These are phyloP conservation scores for Dactylonectria macrodidyma DNA, from an alignment of 2,329 filamentous ascomycete genomes.

Conservation along the genomic window DNA sequence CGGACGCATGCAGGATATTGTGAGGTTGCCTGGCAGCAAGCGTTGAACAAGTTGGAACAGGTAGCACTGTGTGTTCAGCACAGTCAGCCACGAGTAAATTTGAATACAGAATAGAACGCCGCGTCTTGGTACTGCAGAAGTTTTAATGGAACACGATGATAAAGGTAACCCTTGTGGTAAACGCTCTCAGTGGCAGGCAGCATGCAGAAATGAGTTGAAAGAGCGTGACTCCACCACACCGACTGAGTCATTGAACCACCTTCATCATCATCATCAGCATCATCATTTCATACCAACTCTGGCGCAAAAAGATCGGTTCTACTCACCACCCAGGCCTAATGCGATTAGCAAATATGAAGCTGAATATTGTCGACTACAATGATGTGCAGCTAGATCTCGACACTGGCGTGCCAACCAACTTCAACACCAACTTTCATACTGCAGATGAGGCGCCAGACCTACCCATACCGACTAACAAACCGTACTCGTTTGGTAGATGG, in stretches of 20 bases:
- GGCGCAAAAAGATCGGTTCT: not conserved
- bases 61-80: too few species aligned
- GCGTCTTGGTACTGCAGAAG: too few species aligned
- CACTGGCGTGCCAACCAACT: conserved; percentile 18
- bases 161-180: too few species aligned
- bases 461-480: conserved; percentile 41
- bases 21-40: too few species aligned
- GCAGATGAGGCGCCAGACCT: conserved; percentile 12
- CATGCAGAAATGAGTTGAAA: not conserved
- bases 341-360: not conserved
- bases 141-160: too few species aligned
- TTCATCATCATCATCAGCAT: not conserved
- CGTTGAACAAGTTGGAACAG: too few species aligned
- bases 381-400: conserved; percentile 10
- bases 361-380: conserved; percentile 10
- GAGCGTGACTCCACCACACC: not conserved
- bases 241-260: not conserved
- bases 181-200: not conserved
- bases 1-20: not conserved
- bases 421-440: conserved; percentile 22
- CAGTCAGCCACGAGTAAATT: too few species aligned
- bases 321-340: not conserved
- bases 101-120: too few species aligned
- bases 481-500: conserved; percentile 60
- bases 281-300: not conserved